Evolutionary conservation across 768 basidiomycete genomes (phyloP), one percentile per base, ranked within the genome.

Genomic region (Candolleomyces eurysporus): DNA sequence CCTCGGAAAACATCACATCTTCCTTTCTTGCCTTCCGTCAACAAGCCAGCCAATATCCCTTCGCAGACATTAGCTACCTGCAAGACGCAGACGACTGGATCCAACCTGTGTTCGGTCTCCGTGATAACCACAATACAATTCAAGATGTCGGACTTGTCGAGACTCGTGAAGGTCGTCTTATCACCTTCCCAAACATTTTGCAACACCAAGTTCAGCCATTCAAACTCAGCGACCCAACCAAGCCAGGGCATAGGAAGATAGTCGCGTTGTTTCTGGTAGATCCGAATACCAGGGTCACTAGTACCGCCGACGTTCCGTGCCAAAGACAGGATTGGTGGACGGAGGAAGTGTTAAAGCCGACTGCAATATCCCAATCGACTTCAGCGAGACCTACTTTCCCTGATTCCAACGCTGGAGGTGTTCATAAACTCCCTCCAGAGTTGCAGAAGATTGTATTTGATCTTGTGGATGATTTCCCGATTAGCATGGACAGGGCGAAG

Each of bases 191-290:
- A 16, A 77, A 77, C 64, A 62, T 74, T 55, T 68, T 72, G 45
- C 77, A 78, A 52, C 75, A 77, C 63, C 64, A 64, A 22, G 72
- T 78, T 6, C 61, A 66, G 53, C 69, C 75, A 10, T 79, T 78
- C 65, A 57, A 61, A 32, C 72, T 78, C 16, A 61, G 48, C 3
- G 75, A 80, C 63, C 63, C 62, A 1, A 70, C 71, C 11, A 73
- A 73, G 58, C 75, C 76, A 7, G 79, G 77, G 5, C 68, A 76
- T 58, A 68, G 76, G 39, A 79, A 76, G 64, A 76, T 79, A 40
- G 62, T 79, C 16, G 73, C 71, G 4, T 65, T 79, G 30, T 78
- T 76, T 65, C 72, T 78, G 46, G 70, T 77, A 36, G 73, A 78
- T 59, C 72, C 70, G 4, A 63, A 67, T 30, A 48, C 65, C 31